These are phyloP conservation scores for Giardia muris DNA, from an alignment of 208 protist species.

Conservation along the genomic window DNA sequence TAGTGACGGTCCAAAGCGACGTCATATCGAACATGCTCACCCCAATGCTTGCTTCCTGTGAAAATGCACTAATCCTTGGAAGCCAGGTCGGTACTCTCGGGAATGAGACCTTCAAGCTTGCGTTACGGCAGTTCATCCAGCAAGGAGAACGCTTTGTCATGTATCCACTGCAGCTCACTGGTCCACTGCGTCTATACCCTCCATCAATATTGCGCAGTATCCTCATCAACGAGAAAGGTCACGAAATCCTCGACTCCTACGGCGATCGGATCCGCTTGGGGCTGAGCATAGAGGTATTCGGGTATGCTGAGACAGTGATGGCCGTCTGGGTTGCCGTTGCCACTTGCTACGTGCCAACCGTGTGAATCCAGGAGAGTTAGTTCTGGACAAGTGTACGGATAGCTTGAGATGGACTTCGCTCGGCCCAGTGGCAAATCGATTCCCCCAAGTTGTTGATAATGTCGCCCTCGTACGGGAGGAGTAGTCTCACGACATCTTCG, in stretches of 20 bases:
- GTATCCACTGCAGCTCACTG: background rate
- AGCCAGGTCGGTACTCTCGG: background rate
- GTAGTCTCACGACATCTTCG: too few species aligned
- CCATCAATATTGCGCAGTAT: background rate
- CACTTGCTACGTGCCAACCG: background rate
- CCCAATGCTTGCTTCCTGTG: background rate
- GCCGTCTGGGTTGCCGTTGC: background rate
- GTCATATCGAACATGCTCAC: background rate
- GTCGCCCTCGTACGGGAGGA: too few species aligned
- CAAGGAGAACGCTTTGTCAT: background rate
- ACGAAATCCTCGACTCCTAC: background rate
- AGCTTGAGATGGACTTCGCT: too few species aligned
- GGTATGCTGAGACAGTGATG: background rate
- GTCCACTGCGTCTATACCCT: background rate
- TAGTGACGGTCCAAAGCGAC: background rate
- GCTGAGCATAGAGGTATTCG: background rate
- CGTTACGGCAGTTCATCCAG: background rate
- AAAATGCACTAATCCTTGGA: background rate
- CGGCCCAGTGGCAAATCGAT: too few species aligned
- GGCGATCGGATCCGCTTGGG: background rate
- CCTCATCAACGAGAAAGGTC: background rate
- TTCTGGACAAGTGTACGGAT: too few species aligned
- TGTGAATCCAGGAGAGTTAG: too few species aligned
- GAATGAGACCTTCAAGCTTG: background rate
- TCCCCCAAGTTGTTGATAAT: too few species aligned